Evolutionary conservation across 1,284 basidiomycete genomes (phyloP), one percentile per base, ranked within the genome.

Genomic region (Caloboletus firmus): DNA sequence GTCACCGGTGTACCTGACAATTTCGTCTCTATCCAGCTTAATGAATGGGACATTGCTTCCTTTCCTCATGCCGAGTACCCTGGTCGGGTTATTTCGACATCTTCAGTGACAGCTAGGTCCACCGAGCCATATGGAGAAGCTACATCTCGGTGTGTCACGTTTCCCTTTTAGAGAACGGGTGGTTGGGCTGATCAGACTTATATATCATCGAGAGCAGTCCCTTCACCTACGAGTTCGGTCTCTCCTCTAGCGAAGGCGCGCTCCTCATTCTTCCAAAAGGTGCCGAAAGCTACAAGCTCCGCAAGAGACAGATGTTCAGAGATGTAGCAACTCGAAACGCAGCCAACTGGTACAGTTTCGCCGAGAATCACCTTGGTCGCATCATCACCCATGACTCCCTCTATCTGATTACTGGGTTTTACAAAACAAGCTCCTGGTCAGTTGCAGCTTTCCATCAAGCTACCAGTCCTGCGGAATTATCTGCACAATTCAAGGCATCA

Each of bases 191-290:
- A 48, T 31, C n/a, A 6, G 4, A 37, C 54, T n/a, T n/a, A n/a
- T n/a, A n/a, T n/a, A 17, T 17, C 5, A 20, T 22, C 24, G 35
- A 36, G n/a, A 35, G 5, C 26, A 46, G 51, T n/a, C 56, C 51
- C 5, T 42, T 52, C 4, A 53, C 34, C 15, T 51, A 42, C 30
- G 45, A 49, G 0, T 62, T 62, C 17, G 40, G 9, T 15, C 31
- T 62, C 0, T 50, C 61, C 11, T 55, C 60, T 4, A 42, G 15
- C 8, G 62, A 65, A 40, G 61, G 61, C 24, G 60, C 61, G 1
- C 40, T 60, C 13, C 56, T 62, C 22, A 35, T 56, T 13, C 60
- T 60, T n/a, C 59, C 59, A 1, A 17, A 61, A 9, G 59, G 59
- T 2, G 61, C 59, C 7, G 53, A 60, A n/a, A 30, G 39, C 17